Evolutionary conservation across 192 early-diverging fungal genomes (phyloP).

Genomic region (Geosiphon pyriformis): DNA sequence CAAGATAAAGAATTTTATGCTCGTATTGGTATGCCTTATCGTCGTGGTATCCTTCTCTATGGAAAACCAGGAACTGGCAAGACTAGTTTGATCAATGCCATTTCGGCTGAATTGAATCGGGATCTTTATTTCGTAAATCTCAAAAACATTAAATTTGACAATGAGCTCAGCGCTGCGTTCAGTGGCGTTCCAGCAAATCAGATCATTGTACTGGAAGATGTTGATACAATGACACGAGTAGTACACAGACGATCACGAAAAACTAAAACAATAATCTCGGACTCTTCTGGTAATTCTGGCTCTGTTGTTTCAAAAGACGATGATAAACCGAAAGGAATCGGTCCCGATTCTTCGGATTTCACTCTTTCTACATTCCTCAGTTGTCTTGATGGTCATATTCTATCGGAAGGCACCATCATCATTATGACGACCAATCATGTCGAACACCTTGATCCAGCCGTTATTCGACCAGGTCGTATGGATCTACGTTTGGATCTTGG

Average conservation of each 20-base stretch:
- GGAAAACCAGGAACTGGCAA: conserved; percentile 37
- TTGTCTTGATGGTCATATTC: conserved; percentile 55
- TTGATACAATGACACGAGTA: conserved; percentile 48
- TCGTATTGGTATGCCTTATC: conserved; percentile 58
- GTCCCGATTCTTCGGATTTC: conserved; percentile 8
- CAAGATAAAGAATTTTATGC: conserved; percentile 51
- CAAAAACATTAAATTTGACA: conserved; percentile 29
- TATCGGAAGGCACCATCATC: conserved; percentile 51
- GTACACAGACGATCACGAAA: conserved; percentile 37
- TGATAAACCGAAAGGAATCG: neutral
- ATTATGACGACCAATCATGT: conserved; percentile 63
- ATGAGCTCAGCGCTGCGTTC: conserved; percentile 34
- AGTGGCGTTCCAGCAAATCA: conserved; percentile 29
- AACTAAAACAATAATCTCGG: neutral
- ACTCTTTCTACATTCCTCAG: conserved; percentile 46
- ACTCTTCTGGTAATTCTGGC: neutral
- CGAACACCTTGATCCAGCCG: conserved; percentile 54
- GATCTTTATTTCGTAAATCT: conserved; percentile 37
- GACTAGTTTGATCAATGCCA: conserved; percentile 35
- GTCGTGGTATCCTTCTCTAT: conserved; percentile 40
- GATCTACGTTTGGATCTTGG: conserved; percentile 50
- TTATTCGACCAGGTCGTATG: conserved; percentile 58
- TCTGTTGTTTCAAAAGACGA: neutral
- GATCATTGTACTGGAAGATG: conserved; percentile 53
- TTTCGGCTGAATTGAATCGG: conserved; percentile 27